Conservation (phyloP, 2,329 filamentous ascomycete genomes). For the Aspergillus pseudoviridinutans region DNA sequence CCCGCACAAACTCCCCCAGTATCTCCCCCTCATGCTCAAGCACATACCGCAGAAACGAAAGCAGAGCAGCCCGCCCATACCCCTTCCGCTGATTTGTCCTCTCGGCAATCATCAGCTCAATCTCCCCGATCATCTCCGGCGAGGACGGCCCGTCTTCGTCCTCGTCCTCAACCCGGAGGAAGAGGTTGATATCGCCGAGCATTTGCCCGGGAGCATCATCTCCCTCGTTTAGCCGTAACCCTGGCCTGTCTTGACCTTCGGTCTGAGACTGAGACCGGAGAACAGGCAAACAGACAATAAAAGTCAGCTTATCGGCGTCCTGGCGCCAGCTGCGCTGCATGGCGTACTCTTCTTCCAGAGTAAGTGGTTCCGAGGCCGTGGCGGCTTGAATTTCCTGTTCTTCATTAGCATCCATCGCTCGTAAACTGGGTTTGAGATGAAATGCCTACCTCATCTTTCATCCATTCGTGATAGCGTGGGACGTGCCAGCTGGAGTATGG, state of each 20-base stretch:
- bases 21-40: conserved; percentile 51
- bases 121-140: conserved; percentile 23
- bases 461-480: conserved; percentile 80
- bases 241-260: not conserved
- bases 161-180: conserved; percentile 61
- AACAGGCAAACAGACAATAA: conserved; percentile 69
- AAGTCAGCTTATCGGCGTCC: conserved; percentile 84
- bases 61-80: conserved; percentile 61
- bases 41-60: conserved; percentile 68
- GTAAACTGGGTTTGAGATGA: no score
- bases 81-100: conserved; percentile 56
- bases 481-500: conserved; percentile 84
- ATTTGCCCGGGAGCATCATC: conserved; percentile 56
- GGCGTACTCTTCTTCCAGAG: conserved; percentile 74
- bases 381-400: conserved; percentile 66
- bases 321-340: conserved; percentile 87
- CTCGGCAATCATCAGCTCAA: conserved; percentile 12
- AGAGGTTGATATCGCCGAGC: conserved; percentile 77
- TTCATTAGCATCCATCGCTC: conserved; percentile 4
- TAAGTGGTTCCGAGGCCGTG: conserved; percentile 83
- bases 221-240: conserved; percentile 25
- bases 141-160: conserved; percentile 39
- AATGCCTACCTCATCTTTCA: conserved; percentile 66
- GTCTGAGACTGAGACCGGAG: not conserved
- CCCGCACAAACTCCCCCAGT: conserved; percentile 50